A percentile compares a stretch with the other conserved stretches of the same genome.
These are phyloP conservation scores for Rusavskia elegans DNA, from an alignment of 495 filamentous ascomycete genomes.

Conservation along the genomic window DNA sequence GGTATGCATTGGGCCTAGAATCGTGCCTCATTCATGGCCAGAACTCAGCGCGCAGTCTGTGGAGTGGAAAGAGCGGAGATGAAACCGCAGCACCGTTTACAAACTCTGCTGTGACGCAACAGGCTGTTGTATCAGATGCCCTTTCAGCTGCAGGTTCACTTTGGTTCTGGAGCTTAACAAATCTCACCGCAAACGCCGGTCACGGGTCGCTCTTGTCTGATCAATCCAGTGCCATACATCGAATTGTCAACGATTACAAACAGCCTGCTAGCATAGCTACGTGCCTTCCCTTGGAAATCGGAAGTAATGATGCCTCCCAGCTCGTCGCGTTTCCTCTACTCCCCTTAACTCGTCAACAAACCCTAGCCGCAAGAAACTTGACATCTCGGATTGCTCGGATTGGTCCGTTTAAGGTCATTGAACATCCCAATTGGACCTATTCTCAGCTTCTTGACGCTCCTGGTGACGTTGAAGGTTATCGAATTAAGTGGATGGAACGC, in stretches of 20 bases:
- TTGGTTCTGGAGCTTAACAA: background rate
- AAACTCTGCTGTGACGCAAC: background rate
- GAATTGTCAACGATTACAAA: background rate
- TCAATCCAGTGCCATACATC: background rate
- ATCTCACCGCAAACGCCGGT: background rate
- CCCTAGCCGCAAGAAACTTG: no score
- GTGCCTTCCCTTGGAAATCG: background rate
- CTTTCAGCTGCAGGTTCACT: background rate
- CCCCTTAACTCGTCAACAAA: no score
- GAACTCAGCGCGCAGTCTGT: background rate
- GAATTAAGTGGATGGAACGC: constrained; percentile 3
- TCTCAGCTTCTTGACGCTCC: background rate
- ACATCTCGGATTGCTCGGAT: no score
- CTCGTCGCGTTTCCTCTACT: background rate
- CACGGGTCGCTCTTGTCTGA: background rate
- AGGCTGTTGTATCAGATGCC: constrained; percentile 5
- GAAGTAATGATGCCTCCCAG: background rate
- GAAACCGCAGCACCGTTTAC: background rate
- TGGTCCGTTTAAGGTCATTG: background rate
- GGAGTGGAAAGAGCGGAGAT: no score
- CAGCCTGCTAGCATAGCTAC: background rate
- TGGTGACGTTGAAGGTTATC: background rate
- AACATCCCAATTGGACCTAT: background rate
- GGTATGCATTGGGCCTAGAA: background rate
- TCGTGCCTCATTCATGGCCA: background rate